Percentiles rank a stretch among this genome's conserved stretches.
Conservation (phyloP, 495 filamentous ascomycete species). For the Aspergillus saccharolyticus region DNA sequence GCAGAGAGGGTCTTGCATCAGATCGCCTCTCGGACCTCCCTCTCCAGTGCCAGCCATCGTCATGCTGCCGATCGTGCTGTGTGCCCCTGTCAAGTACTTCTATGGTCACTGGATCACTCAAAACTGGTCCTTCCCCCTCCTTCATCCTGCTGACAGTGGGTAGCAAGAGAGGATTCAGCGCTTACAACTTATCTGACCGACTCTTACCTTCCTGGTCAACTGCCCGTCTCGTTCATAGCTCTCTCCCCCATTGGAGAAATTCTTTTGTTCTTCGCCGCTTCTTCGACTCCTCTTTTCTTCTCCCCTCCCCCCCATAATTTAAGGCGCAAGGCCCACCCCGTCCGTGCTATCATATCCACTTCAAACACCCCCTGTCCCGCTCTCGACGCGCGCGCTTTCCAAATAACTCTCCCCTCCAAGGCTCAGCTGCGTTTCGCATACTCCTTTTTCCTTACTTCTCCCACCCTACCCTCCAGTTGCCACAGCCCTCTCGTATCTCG, state of each 20-base stretch:
- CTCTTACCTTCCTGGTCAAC: conserved; percentile 3
- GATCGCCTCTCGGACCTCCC: background rate
- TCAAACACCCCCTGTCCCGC: conserved; percentile 3
- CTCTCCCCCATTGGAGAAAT: conserved; percentile 8
- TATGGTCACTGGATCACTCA: conserved; percentile 12
- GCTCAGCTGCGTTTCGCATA: conserved; percentile 1
- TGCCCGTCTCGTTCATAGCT: background rate
- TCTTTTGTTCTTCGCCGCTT: conserved; percentile 4
- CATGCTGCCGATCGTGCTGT: conserved; percentile 18
- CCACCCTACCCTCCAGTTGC: background rate
- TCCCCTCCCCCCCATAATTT: background rate
- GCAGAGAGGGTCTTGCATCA: background rate
- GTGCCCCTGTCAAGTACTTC: conserved; percentile 16
- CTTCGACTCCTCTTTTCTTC: background rate
- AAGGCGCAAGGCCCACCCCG: conserved; percentile 17
- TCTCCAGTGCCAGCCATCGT: conserved; percentile 9
- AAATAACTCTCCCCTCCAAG: conserved; percentile 3
- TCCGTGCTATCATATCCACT: conserved; percentile 12
- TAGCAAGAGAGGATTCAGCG: conserved; percentile 3
- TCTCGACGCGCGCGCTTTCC: conserved; percentile 9
- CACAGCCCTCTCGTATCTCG: conserved; percentile 1
- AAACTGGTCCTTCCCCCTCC: conserved; percentile 11
- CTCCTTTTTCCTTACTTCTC: conserved; percentile 2
- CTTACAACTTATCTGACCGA: conserved; percentile 9
- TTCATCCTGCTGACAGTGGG: conserved; percentile 4